Percentiles rank a stretch among this genome's conserved stretches.
These are phyloP conservation scores for Dothistroma septosporum DNA, from an alignment of 2,329 filamentous ascomycete species.

Conservation along the genomic window DNA sequence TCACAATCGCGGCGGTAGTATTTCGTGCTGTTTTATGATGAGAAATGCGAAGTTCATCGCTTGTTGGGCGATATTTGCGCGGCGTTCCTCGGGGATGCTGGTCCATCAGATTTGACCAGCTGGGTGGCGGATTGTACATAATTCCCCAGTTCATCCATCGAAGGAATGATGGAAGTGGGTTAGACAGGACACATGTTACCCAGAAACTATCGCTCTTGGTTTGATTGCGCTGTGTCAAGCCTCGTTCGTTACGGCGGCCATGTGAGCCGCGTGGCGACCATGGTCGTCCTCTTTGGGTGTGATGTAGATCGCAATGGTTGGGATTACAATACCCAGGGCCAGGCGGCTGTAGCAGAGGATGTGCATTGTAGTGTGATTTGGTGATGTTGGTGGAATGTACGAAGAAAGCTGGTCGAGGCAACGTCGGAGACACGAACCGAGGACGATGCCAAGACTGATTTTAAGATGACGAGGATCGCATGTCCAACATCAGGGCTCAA, in stretches of 20 bases:
- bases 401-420: no score
- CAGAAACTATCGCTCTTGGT: slow-evolving; percentile 3
- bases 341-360: slow-evolving; percentile 18
- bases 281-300: slow-evolving; percentile 11
- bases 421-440: no score
- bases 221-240: not conserved
- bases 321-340: slow-evolving; percentile 16
- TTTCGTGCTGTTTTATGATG: slow-evolving; percentile 4
- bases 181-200: not conserved
- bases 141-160: not conserved
- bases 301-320: slow-evolving; percentile 15
- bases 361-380: slow-evolving; percentile 11
- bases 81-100: slow-evolving; percentile 3
- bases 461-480: no score
- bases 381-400: not conserved
- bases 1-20: slow-evolving; percentile 17
- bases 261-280: not conserved
- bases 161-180: not conserved
- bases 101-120: not conserved
- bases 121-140: slow-evolving; percentile 7
- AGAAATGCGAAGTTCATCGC: slow-evolving; percentile 4
- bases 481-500: no score
- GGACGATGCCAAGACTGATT: not conserved
- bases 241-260: not conserved
- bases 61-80: slow-evolving; percentile 4